Evolutionary conservation across 1,284 basidiomycete species (phyloP), one percentile per base, ranked within the genome.

Genomic region (Moniliella sp.): DNA sequence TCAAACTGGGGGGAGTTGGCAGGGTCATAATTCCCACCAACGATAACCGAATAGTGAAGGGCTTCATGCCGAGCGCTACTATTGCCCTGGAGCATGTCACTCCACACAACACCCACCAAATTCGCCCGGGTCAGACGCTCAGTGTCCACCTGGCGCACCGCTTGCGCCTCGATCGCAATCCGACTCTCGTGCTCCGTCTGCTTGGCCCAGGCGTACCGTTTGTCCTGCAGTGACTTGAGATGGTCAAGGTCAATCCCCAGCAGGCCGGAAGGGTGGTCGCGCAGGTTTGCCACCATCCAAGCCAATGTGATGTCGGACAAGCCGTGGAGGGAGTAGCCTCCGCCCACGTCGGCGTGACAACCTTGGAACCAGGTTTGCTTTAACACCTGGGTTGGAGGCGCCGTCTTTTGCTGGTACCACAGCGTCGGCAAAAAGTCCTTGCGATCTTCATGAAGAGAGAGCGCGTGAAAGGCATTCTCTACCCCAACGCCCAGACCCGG

Each of bases 221-320:
- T 27, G 18, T 35, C 33, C 25, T 35, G 33, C 7, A 31, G 23
- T 5, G 13, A 19, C n/a, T 26, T 19, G n/a, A 35, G 14, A 18
- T 11, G 14, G 13, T 35, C 33, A 1, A 35, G n/a, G 27, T 35
- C 33, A 15, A 35, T 30, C 18, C 27, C 25, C 14, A 28, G 14
- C 4, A 35, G 28, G 2, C 27, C 21, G n/a, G 8, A 7, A 23
- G 21, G 21, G 7, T 1, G 32, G 19, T 52, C 49, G 4, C 43
- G 32, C 9, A 52, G 36, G 16, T 48, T 37, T 1, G 43, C 39
- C 5, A 56, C 40, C 47, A 58, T 50, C 56, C 56, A 58, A 28
- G 50, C 40, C 4, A 60, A 39, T 1, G 49, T 27, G 23, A 25
- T 25, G 17, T 31, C 18, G n/a, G 11, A 19, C 15, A 31, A 7